Conservation (phyloP, 2,329 filamentous ascomycete genomes). For the Colletotrichum limetticola region DNA sequence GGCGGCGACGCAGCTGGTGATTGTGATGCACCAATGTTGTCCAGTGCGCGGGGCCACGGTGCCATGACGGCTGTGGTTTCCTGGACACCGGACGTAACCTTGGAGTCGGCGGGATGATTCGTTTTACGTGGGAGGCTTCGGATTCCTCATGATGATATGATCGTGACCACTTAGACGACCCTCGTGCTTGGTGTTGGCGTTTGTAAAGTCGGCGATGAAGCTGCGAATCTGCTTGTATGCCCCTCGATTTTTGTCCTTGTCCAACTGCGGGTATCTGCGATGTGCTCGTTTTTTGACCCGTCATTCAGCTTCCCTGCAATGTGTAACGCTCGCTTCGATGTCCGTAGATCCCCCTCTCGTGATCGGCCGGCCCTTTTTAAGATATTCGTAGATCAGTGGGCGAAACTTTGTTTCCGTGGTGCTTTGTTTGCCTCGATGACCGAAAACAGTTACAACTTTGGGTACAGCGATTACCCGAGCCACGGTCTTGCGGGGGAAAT, state of each 20-base stretch:
- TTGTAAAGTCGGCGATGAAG: neutral
- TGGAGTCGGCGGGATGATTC: neutral
- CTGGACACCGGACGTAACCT: conserved; percentile 1
- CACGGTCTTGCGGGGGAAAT: neutral
- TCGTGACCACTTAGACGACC: neutral
- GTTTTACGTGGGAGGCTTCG: conserved; percentile 32
- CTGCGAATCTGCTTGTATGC: neutral
- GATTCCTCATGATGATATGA: conserved; percentile 32
- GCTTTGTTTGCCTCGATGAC: conserved; percentile 2
- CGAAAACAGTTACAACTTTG: conserved; percentile 10
- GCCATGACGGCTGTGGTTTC: conserved; percentile 28
- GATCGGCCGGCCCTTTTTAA: neutral
- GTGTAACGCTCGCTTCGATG: neutral
- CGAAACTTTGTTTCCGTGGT: neutral
- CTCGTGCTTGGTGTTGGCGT: neutral
- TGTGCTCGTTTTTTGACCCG: neutral
- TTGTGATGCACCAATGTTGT: conserved; percentile 9
- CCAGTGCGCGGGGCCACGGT: conserved; percentile 20
- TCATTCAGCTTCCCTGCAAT: neutral
- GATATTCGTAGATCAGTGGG: neutral
- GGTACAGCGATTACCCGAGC: neutral
- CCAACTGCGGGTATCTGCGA: neutral
- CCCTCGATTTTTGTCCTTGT: neutral
- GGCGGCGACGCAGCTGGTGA: neutral
- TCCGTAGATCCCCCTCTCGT: neutral